Evolutionary conservation across 2,329 filamentous ascomycete genomes (phyloP).

Genomic region (Cytospora chrysosperma): DNA sequence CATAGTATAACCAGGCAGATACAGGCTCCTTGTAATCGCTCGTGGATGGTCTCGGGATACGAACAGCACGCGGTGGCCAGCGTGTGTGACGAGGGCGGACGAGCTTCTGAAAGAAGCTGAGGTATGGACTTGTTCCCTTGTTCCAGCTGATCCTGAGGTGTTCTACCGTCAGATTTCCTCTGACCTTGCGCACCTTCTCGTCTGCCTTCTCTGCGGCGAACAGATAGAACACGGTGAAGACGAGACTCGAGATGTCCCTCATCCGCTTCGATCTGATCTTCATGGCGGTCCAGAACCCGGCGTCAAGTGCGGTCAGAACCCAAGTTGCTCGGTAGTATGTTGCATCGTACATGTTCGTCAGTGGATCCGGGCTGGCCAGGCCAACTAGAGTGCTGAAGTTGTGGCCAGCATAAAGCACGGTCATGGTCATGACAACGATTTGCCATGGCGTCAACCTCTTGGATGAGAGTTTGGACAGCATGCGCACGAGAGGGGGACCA

Average conservation of each 20-base stretch:
- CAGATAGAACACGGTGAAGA: constrained; percentile 88
- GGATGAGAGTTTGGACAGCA: constrained; percentile 69
- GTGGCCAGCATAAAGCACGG: constrained; percentile 86
- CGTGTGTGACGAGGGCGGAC: constrained; percentile 76
- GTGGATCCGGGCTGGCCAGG: constrained; percentile 86
- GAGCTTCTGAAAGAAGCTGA: constrained; percentile 69
- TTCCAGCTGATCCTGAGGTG: constrained; percentile 94
- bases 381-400: constrained; percentile 94
- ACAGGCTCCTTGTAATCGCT: constrained; percentile 85
- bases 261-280: constrained; percentile 76
- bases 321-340: constrained; percentile 96
- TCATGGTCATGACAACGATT: constrained; percentile 78
- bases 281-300: constrained; percentile 99
- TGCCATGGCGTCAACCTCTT: constrained; percentile 83
- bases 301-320: constrained; percentile 91
- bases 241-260: constrained; percentile 75
- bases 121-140: constrained; percentile 85
- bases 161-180: constrained; percentile 82
- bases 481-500: constrained; percentile 75
- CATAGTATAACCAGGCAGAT: constrained; percentile 88
- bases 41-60: constrained; percentile 75
- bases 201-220: constrained; percentile 91
- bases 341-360: constrained; percentile 89
- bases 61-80: constrained; percentile 77
- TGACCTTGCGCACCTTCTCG: constrained; percentile 91